These are phyloP conservation scores for Nissolia schottii DNA, from an alignment of 306 rosid genomes.

Conservation along the genomic window DNA sequence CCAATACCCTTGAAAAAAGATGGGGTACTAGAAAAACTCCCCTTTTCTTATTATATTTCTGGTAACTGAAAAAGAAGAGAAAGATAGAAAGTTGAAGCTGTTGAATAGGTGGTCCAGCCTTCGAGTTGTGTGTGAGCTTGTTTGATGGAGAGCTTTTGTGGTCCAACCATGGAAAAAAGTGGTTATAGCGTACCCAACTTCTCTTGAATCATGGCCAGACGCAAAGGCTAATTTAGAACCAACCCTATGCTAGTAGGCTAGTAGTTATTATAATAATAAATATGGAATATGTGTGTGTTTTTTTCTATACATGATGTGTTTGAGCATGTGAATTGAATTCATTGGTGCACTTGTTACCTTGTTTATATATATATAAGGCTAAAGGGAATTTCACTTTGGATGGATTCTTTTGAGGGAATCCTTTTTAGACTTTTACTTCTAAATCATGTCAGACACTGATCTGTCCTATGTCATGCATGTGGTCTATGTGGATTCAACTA, in stretches of 20 bases:
- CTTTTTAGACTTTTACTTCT: slow-evolving; percentile 8
- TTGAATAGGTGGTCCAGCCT: slow-evolving; percentile 60
- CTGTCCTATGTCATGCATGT: slow-evolving; percentile 24
- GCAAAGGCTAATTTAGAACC: slow-evolving; percentile 21
- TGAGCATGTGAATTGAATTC: slow-evolving; percentile 24
- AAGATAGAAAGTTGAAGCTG: slow-evolving; percentile 1
- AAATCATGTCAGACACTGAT: background rate
- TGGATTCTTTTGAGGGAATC: background rate
- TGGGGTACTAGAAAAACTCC: no score
- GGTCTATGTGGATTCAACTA: slow-evolving; percentile 2
- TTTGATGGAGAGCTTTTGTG: slow-evolving; percentile 45
- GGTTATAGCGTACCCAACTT: slow-evolving; percentile 27
- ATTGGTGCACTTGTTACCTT: slow-evolving; percentile 4
- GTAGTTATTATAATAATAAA: background rate
- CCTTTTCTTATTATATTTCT: slow-evolving; percentile 20
- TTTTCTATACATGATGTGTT: background rate
- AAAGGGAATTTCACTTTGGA: slow-evolving; percentile 4
- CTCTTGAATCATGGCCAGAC: slow-evolving; percentile 31
- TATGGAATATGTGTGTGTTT: background rate
- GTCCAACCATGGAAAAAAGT: slow-evolving; percentile 48
- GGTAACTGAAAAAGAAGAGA: slow-evolving; percentile 15
- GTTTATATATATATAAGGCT: background rate
- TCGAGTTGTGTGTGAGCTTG: slow-evolving; percentile 27
- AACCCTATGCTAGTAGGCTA: no score
- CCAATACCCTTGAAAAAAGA: no score